Conservation (phyloP, 2,329 filamentous ascomycete species). For the Paecilomyces niveus region DNA sequence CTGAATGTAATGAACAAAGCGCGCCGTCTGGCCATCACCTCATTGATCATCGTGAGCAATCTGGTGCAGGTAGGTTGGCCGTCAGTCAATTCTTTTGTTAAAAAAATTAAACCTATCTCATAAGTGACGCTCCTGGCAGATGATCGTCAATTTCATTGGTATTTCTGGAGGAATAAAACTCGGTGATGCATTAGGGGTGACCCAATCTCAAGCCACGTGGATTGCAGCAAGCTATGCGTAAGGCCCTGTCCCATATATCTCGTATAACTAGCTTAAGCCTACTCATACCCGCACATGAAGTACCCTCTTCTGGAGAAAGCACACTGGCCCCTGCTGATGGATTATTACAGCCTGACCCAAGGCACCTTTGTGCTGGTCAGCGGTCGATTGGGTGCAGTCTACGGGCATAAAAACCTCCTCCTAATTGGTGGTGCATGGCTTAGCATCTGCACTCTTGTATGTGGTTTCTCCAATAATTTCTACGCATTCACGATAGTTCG, state of each 20-base stretch:
- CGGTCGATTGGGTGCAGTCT: slow-evolving; percentile 51
- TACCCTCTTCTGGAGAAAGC: not conserved
- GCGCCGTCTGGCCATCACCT: not conserved
- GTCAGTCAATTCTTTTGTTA: not conserved
- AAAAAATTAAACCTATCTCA: not conserved
- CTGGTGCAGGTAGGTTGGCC: not conserved
- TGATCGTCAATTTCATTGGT: slow-evolving; percentile 19
- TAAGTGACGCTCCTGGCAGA: slow-evolving; percentile 7
- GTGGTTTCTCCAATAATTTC: slow-evolving; percentile 41
- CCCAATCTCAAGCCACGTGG: slow-evolving; percentile 16
- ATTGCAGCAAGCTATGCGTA: slow-evolving; percentile 19
- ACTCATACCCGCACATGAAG: not conserved
- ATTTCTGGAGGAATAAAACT: slow-evolving; percentile 16
- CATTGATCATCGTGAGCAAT: not conserved
- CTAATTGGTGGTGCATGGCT: slow-evolving; percentile 51
- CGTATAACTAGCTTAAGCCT: too few relatives aligned
- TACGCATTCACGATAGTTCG: slow-evolving; percentile 39
- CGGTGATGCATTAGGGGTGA: slow-evolving; percentile 10
- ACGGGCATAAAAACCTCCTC: slow-evolving; percentile 51
- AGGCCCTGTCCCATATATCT: not conserved
- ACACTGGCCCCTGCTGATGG: not conserved
- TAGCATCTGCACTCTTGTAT: slow-evolving; percentile 45
- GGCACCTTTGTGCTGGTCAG: slow-evolving; percentile 54
- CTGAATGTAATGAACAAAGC: not conserved
- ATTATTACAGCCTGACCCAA: slow-evolving; percentile 36